These are phyloP conservation scores for Simmondsia chinensis DNA, from an alignment of 148 eudicot genomes.

Conservation along the genomic window DNA sequence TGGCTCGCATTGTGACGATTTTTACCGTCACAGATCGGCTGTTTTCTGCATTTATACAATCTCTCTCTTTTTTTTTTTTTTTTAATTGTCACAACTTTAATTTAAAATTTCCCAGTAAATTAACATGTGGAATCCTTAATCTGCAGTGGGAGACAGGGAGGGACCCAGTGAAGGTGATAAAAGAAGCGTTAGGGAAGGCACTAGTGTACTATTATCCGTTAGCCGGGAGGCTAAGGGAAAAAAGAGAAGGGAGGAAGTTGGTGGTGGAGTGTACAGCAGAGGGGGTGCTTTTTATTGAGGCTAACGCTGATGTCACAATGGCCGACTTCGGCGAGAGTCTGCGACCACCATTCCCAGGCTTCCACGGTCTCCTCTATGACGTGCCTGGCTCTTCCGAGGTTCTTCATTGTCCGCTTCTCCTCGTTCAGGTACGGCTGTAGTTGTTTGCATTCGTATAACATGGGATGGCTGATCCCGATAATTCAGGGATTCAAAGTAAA, in stretches of 20 bases:
- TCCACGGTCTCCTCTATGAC: slow-evolving; percentile 16
- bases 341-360: slow-evolving; percentile 15
- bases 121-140: too few species aligned
- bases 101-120: too few species aligned
- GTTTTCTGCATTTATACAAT: too few species aligned
- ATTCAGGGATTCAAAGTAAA: too few species aligned
- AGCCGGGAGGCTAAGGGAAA: slow-evolving; percentile 28
- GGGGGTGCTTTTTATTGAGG: slow-evolving; percentile 26
- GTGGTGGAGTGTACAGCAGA: slow-evolving; percentile 25
- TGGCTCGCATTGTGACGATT: too few species aligned
- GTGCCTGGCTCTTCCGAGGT: slow-evolving; percentile 12
- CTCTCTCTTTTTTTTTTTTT: too few species aligned
- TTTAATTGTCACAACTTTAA: too few species aligned
- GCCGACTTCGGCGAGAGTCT: slow-evolving; percentile 13
- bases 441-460: too few species aligned
- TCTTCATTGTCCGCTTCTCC: too few species aligned
- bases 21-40: too few species aligned
- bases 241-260: slow-evolving; percentile 6
- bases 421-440: slow-evolving; percentile 17
- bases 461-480: too few species aligned
- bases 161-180: slow-evolving; percentile 12
- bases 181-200: slow-evolving; percentile 11
- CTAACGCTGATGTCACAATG: slow-evolving; percentile 22
- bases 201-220: slow-evolving; percentile 23
- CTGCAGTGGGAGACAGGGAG: background rate